Evolutionary conservation across 495 filamentous ascomycete species (phyloP).

Genomic region (Tuber borchii): DNA sequence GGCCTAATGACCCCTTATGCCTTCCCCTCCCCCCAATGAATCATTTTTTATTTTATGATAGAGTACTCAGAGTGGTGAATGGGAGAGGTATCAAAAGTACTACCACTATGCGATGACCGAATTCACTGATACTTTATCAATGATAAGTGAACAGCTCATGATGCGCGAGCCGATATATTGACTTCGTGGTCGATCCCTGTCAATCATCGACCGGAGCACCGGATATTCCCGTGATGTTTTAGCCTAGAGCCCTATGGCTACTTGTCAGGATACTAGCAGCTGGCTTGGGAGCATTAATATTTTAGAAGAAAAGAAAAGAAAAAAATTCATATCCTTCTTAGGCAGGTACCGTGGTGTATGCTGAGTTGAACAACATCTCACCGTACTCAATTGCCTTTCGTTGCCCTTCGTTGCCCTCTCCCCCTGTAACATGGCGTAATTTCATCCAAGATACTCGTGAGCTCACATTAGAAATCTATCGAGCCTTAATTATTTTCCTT

Average conservation of each 20-base stretch:
- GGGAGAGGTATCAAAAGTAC: not conserved
- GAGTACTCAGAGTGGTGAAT: not conserved
- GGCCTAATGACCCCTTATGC: not conserved
- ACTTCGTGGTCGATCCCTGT: conserved; percentile 34
- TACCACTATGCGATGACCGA: not conserved
- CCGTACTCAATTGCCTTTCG: not conserved
- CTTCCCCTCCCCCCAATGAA: not conserved
- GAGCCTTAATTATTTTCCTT: not conserved
- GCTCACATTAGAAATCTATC: not conserved
- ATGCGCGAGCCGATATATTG: conserved; percentile 34
- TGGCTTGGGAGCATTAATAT: not conserved
- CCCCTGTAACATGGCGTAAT: not conserved
- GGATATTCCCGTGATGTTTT: conserved; percentile 7
- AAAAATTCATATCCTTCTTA: not conserved
- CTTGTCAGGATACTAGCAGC: not conserved
- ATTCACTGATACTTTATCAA: conserved; percentile 29
- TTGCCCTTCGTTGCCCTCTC: not conserved
- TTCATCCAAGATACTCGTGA: not conserved
- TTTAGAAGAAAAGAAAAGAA: not conserved
- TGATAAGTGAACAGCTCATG: conserved; percentile 30
- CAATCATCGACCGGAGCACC: conserved; percentile 18
- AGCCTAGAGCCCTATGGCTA: conserved; percentile 1
- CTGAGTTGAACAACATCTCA: not conserved
- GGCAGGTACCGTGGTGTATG: not conserved
- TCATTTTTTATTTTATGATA: not conserved